phyloP scores from a whole-genome alignment of 2,329 filamentous ascomycete genomes.

The Falciphora oryzae region DNA sequence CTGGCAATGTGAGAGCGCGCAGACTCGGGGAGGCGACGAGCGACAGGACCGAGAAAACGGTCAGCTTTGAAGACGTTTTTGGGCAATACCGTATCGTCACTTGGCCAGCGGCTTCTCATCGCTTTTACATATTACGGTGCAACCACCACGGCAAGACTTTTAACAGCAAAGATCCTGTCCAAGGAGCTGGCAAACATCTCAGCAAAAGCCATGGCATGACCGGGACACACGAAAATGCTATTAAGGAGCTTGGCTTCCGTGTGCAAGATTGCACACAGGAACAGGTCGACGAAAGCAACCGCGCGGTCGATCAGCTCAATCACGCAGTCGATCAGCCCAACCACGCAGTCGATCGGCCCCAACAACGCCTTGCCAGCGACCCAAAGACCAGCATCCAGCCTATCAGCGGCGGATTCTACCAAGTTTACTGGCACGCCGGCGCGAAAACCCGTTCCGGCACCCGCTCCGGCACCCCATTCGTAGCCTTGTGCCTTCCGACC shows the following conservation, averaged over 20 bases:
- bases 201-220: neutral
- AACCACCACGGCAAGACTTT: neutral
- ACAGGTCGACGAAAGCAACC: neutral
- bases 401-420: neutral
- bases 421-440: neutral
- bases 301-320: neutral
- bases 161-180: neutral
- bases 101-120: neutral
- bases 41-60: no score
- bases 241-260: neutral
- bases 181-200: neutral
- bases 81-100: no score
- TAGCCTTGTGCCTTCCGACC: no score
- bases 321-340: no score
- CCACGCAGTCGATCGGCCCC: neutral
- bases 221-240: neutral
- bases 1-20: no score
- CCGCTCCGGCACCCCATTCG: neutral
- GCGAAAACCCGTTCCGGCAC: neutral
- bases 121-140: neutral
- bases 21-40: no score
- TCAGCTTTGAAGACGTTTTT: no score
- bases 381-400: neutral
- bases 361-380: neutral
- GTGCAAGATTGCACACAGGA: neutral